Base-by-base conservation (phyloP, 768 basidiomycete species). In the Hirschioporus abietinus region DNA sequence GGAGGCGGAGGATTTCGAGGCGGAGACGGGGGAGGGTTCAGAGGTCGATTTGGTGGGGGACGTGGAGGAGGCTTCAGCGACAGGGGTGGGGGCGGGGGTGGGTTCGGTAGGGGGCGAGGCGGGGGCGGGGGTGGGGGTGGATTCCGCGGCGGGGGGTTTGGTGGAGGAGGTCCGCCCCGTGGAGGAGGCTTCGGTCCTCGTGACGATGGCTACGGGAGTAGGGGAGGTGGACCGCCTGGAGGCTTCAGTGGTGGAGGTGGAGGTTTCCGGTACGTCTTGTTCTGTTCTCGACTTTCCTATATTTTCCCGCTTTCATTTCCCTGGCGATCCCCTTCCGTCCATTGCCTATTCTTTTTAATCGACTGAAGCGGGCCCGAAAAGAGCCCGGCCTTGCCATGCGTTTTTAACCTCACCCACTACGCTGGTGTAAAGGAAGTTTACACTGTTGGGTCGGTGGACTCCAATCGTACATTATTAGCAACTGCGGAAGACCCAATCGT, bases 1-100 rank as follows among this genome's bases (percentile, higher is more conserved):
- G 66, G 67, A 1, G 78, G 79, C 26, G 77, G 82, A 17, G 80
- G 82, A 34, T 78, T 80, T 18, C 75, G 80, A 58, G 79, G 79
- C 24, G 76, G 78, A 4, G 75, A 35, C 70, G 76, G 30, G 66
- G 74, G 81, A 12, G 71, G 82, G 10, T 71, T 72, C 59, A 74
- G 77, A 72, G 73, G 75, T 18, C 72, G 74, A 1, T 73, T 74
- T 52, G 75, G 73, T n/a, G 63, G 63, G 42, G 65, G 75, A 35
- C 72, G 76, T 30, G 75, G 76, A 57, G 68, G 76, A 7, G 73
- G 74, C 15, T 72, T 73, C 65, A 71, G 76, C 9, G 75, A 76
- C 1, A 77, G 78, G 18, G 73, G 72, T 17, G 74, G 75, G 5
- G 74, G 77, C n/a, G 77, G 78, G 9, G 76, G 66, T 35, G 66